Percentiles rank a stretch among this genome's conserved stretches.
These are phyloP conservation scores for Blastocrithidia nonstop DNA, from an alignment of 208 protist genomes.

Conservation along the genomic window DNA sequence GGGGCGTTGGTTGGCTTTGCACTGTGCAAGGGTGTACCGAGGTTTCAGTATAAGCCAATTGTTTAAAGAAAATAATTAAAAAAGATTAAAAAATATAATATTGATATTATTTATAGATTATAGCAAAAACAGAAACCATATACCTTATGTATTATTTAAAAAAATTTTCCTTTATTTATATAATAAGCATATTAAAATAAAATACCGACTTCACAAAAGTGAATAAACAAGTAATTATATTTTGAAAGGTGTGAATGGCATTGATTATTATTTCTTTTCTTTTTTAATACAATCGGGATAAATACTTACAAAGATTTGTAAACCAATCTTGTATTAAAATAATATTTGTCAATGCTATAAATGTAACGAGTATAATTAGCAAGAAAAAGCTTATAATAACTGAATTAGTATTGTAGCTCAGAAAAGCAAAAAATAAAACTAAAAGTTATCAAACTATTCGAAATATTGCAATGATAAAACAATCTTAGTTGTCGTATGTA, in stretches of 20 bases:
- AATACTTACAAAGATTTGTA: too few species aligned
- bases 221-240: not conserved
- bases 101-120: too few species aligned
- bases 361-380: too few species aligned
- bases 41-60: conserved; percentile 9
- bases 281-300: too few species aligned
- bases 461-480: too few species aligned
- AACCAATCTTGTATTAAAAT: too few species aligned
- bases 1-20: conserved; percentile 49
- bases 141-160: not conserved
- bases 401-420: too few species aligned
- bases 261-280: not conserved
- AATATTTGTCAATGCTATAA: too few species aligned
- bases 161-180: not conserved
- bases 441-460: too few species aligned
- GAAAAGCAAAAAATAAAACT: too few species aligned
- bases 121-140: too few species aligned
- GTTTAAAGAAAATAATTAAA: not conserved
- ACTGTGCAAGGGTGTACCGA: conserved; percentile 52
- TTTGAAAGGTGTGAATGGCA: not conserved
- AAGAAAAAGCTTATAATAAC: too few species aligned
- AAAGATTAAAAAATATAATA: not conserved
- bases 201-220: not conserved
- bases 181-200: not conserved
- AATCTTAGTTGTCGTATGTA: not conserved